A percentile compares a stretch with the other conserved stretches of the same genome.
These are phyloP conservation scores for Chlorociboria aeruginascens DNA, from an alignment of 495 filamentous ascomycete species.

Conservation along the genomic window DNA sequence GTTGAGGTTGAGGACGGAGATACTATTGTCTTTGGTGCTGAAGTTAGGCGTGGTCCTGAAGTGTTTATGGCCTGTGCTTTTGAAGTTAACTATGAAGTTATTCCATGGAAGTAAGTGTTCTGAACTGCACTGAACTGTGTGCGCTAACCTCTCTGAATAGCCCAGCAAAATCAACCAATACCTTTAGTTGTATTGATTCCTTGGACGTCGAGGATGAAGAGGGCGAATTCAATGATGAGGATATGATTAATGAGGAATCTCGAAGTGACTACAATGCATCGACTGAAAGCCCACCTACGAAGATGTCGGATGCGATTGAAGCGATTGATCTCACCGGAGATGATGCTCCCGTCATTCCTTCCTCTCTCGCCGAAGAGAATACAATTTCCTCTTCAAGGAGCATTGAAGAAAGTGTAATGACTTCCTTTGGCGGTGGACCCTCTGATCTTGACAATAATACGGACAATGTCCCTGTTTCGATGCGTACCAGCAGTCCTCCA, in stretches of 20 bases:
- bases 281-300: slow-evolving; percentile 13
- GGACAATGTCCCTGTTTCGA: not conserved
- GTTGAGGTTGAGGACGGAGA: slow-evolving; percentile 27
- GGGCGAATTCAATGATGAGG: slow-evolving; percentile 26
- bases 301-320: slow-evolving; percentile 16
- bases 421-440: slow-evolving; percentile 3
- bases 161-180: slow-evolving; percentile 6
- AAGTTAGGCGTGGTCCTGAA: slow-evolving; percentile 28
- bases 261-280: slow-evolving; percentile 9
- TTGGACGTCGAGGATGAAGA: slow-evolving; percentile 35
- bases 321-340: slow-evolving; percentile 18
- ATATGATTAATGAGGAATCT: slow-evolving; percentile 5
- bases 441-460: slow-evolving; percentile 4
- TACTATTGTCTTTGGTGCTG: slow-evolving; percentile 31
- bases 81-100: slow-evolving; percentile 10
- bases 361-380: not conserved
- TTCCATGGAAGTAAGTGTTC: slow-evolving; percentile 9
- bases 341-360: slow-evolving; percentile 6
- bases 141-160: slow-evolving; percentile 28
- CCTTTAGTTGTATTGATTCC: slow-evolving; percentile 27
- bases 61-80: slow-evolving; percentile 27
- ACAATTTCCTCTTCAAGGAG: not conserved
- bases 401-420: slow-evolving; percentile 3
- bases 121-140: too few relatives aligned
- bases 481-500: slow-evolving; percentile 4